These are phyloP conservation scores for Diaporthe longicolla DNA, from an alignment of 2,329 filamentous ascomycete genomes.

Conservation along the genomic window DNA sequence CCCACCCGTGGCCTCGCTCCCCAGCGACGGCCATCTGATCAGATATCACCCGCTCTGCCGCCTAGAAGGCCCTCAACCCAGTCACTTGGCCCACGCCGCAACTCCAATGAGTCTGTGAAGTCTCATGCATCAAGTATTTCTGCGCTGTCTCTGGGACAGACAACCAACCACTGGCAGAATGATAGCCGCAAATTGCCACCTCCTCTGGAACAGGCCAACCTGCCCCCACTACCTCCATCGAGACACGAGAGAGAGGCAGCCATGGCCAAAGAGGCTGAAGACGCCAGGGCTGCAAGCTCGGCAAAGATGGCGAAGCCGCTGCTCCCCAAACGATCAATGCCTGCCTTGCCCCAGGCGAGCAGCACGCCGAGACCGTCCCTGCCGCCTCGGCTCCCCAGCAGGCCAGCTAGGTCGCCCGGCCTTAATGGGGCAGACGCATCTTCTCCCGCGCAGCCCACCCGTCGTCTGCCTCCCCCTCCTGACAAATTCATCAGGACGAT, in stretches of 20 bases:
- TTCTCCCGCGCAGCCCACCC: conserved; percentile 54
- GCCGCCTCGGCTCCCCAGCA: conserved; percentile 66
- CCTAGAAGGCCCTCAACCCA: conserved; percentile 64
- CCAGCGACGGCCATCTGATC: conserved; percentile 55
- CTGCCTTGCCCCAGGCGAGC: conserved; percentile 51
- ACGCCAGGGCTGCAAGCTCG: conserved; percentile 48
- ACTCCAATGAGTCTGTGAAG: conserved; percentile 70
- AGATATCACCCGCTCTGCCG: conserved; percentile 64
- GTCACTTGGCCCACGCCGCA: conserved; percentile 59
- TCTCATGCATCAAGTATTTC: conserved; percentile 70
- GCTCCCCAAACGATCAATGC: conserved; percentile 56
- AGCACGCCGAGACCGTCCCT: conserved; percentile 57
- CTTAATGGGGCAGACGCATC: conserved; percentile 67
- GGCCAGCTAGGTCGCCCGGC: conserved; percentile 56
- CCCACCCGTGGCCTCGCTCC: conserved; percentile 52
- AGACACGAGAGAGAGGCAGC: conserved; percentile 66
- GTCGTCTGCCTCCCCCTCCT: conserved; percentile 57
- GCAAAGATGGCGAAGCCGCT: conserved; percentile 48
- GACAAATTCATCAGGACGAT: conserved; percentile 51
- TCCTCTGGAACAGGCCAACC: conserved; percentile 66
- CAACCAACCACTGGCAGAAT: conserved; percentile 63
- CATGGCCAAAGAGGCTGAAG: conserved; percentile 54
- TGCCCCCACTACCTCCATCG: conserved; percentile 71
- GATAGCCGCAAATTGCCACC: conserved; percentile 69
- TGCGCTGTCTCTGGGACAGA: conserved; percentile 62